These are phyloP conservation scores for Pseudogymnoascus destructans DNA, from an alignment of 2,329 filamentous ascomycete genomes.

Conservation along the genomic window DNA sequence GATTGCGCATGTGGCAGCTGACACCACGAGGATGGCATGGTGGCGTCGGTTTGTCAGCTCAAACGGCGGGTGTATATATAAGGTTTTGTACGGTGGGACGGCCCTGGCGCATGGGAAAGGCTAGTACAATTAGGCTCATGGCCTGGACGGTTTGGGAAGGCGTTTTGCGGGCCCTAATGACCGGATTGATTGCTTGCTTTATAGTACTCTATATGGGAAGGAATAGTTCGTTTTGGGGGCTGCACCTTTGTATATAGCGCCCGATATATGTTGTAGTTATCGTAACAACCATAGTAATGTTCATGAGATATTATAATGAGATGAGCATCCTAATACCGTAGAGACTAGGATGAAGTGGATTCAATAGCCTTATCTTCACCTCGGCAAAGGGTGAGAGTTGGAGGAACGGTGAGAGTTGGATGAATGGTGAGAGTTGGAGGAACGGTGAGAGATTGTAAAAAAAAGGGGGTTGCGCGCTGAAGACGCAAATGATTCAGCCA, in stretches of 20 bases:
- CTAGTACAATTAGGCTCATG: conserved; percentile 8
- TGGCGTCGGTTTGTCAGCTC: neutral
- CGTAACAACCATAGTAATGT: conserved; percentile 2
- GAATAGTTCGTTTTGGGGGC: neutral
- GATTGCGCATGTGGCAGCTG: neutral
- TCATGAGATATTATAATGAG: neutral
- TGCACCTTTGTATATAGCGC: neutral
- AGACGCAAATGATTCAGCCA: neutral
- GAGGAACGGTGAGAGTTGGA: neutral
- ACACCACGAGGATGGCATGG: neutral
- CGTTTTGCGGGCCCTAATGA: conserved; percentile 6
- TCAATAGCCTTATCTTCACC: neutral
- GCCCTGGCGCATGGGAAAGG: conserved; percentile 3
- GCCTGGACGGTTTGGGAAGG: conserved; percentile 6
- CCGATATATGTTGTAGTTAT: neutral
- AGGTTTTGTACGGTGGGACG: conserved; percentile 1
- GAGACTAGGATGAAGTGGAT: neutral
- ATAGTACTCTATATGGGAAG: neutral
- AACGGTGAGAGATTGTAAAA: neutral
- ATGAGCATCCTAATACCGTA: neutral
- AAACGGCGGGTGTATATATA: conserved; percentile 6
- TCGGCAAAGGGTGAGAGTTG: neutral
- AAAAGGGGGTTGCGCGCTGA: conserved; percentile 1
- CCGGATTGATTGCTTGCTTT: conserved; percentile 7
- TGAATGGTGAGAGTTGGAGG: neutral